Base-by-base conservation (phyloP, 768 basidiomycete species). In the Pleurotus tuber-regium region DNA sequence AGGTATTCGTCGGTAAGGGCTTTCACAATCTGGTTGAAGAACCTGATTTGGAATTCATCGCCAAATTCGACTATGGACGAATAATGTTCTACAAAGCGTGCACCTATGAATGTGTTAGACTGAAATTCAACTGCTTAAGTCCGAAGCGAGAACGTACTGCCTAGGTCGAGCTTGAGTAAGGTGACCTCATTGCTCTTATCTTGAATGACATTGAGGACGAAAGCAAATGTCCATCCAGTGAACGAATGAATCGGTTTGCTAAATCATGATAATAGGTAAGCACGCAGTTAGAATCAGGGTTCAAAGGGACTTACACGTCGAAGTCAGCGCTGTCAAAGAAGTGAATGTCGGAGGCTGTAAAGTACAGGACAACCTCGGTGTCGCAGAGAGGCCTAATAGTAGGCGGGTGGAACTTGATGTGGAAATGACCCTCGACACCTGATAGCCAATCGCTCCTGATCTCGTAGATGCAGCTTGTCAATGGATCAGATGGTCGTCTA, bases 321-420 rank as follows among this genome's bases (percentile, higher is more conserved):
- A 55, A 57, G 28, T 44, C 38, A 12, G 35, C 38, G 21, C 39
- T 44, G 25, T 49, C 43, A 25, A 57, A 57, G 4, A 57, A 47
- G 21, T 47, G 18, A 1, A 60, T 24, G 11, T 57, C 49, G 11
- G 55, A 55, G 25, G 58, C 44, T 11, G 53, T 56, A 39, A 62
- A 56, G 53, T 56, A 57, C 21, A 62, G 52, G n/a, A 60, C 44
- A 40, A 58, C 58, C 42, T 62, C 61, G 19, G 55, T 54, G 2
- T 43, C 46, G 51, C 61, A 63, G 14, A 63, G 49, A 10, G 55
- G 58, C 38, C 51, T 51, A 29, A 61, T 38, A 21, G 44, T 43
- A 3, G 57, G 61, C 5, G 58, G 53, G 19, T 56, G 49, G 31
- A 63, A 63, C 19, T 51, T 43, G 36, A 58, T 48, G 47, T 59